Percentiles rank a stretch among this genome's conserved stretches.
Conservation (phyloP, 345 rosid species). For the Citrus unshiu region DNA sequence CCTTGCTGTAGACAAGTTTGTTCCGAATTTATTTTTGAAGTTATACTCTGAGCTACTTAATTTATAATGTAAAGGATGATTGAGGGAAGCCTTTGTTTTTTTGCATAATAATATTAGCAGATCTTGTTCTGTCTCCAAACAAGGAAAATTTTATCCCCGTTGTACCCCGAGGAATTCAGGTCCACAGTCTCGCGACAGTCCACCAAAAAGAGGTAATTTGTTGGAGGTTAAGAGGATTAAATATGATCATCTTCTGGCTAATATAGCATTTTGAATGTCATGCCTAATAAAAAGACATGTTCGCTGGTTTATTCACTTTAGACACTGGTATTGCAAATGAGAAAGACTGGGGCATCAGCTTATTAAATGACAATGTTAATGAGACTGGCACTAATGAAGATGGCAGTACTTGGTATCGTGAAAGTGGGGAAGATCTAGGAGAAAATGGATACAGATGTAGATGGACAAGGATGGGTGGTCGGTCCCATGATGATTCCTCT, state of each 20-base stretch:
- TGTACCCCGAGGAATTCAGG: slow-evolving; percentile 82
- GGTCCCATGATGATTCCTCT: slow-evolving; percentile 66
- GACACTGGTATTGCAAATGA: slow-evolving; percentile 99
- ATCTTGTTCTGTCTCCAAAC: slow-evolving; percentile 61
- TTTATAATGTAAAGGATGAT: background rate
- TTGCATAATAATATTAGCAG: slow-evolving; percentile 31
- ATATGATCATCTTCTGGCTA: background rate
- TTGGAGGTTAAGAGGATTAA: background rate
- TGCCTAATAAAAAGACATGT: slow-evolving; percentile 12
- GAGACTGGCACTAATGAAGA: slow-evolving; percentile 93
- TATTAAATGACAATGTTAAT: slow-evolving; percentile 71
- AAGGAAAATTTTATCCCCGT: slow-evolving; percentile 74
- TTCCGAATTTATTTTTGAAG: background rate
- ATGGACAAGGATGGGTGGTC: slow-evolving; percentile 98
- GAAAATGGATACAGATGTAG: slow-evolving; percentile 93
- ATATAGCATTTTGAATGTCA: background rate
- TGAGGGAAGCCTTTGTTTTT: background rate
- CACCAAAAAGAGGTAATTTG: slow-evolving; percentile 81
- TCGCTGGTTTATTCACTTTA: slow-evolving; percentile 25
- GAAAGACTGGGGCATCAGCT: slow-evolving; percentile 93
- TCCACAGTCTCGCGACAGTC: slow-evolving; percentile 88
- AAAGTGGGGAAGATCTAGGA: slow-evolving; percentile 82
- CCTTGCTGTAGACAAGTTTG: background rate
- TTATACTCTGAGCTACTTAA: background rate
- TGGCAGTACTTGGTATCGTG: slow-evolving; percentile 87